Evolutionary conservation across 768 basidiomycete species (phyloP), one percentile per base, ranked within the genome.

Genomic region (Pleurotus cornucopiae): DNA sequence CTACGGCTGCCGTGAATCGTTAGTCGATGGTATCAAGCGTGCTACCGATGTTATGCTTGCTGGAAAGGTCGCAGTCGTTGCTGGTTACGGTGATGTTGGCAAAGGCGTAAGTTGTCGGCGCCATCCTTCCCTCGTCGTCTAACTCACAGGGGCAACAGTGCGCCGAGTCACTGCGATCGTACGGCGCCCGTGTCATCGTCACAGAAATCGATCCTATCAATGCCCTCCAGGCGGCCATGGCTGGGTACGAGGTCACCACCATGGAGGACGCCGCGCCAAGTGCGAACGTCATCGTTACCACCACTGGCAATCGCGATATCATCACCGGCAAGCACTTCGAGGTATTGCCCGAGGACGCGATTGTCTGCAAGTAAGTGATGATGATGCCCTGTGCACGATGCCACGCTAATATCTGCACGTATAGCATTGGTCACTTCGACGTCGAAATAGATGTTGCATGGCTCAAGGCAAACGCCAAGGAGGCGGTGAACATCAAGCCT

Each of bases 181-280:
- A 98, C 72, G 97, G 97, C 69, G 86, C 94, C 61, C 95, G 97
- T 66, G 96, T 98, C 43, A 65, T 99, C 64, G 71, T 99, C 68
- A 98, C 97, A 61, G 97, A 99, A 73, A 97, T 99, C 70, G 97
- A 99, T 76, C 97, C 97, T 61, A 99, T 99, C 87, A 99, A 99
- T 72, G 97, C 96, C 49, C 89, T 99, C 58, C 97, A 99, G 73
- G 97, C 97, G 63, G 96, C 95, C 55, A 99, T 99, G 97, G 94
- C 94, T 67, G 97, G 97, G 56, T 99, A 94, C 71, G 96, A 99
- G 73, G 96, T 99, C 58, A 89, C 88, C 57, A 98, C 95, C 55
- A 98, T 99, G 95, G 96, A 99, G 67, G 94, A 97, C 38, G 94
- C 92, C 61, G 97, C 96, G 45, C 79, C 84, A 57, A 86, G 89